These are phyloP conservation scores for Coniochaeta hoffmannii DNA, from an alignment of 2,329 filamentous ascomycete genomes.

Conservation along the genomic window DNA sequence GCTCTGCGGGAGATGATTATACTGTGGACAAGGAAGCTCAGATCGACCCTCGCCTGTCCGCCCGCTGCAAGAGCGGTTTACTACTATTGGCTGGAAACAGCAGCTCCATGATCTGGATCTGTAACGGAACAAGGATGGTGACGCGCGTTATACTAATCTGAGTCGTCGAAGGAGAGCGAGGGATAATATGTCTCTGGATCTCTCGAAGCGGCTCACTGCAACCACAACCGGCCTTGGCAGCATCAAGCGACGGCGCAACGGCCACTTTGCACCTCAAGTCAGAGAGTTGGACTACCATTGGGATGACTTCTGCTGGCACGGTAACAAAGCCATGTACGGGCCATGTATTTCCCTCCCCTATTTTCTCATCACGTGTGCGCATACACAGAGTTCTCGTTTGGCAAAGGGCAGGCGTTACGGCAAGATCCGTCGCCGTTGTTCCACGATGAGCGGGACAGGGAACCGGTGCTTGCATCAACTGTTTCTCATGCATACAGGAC, in stretches of 20 bases:
- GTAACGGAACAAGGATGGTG: neutral
- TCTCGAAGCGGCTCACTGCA: neutral
- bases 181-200: neutral
- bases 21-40: neutral
- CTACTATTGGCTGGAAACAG: neutral
- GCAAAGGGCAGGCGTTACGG: no score
- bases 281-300: neutral
- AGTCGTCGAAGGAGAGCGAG: neutral
- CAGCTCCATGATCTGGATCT: neutral
- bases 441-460: neutral
- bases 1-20: neutral
- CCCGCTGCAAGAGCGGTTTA: neutral
- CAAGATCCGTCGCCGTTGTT: neutral
- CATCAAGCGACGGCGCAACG: neutral
- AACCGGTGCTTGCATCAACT: no score
- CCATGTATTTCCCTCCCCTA: no score
- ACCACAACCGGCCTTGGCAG: neutral
- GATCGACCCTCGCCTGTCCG: no score
- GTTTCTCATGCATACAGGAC: neutral
- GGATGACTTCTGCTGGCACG: no score
- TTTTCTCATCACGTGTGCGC: no score
- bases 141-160: neutral
- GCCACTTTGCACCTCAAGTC: neutral
- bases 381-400: no score
- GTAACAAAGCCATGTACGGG: no score